These are phyloP conservation scores for Diaporthe vexans DNA, from an alignment of 2,329 filamentous ascomycete species.

Conservation along the genomic window DNA sequence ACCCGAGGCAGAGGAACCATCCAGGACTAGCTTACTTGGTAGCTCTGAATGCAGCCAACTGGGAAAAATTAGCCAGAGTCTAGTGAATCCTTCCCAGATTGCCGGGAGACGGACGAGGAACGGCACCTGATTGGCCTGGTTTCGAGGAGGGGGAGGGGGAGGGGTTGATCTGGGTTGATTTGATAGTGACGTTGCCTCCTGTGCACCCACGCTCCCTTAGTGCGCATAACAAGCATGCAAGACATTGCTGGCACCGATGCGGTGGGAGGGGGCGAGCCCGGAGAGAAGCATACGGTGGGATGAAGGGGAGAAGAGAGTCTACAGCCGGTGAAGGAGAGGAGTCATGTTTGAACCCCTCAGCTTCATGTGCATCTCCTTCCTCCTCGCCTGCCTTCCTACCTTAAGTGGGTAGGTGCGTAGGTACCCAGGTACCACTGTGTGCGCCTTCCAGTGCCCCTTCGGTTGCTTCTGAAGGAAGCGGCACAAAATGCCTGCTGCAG, in stretches of 20 bases:
- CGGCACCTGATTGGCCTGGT: not conserved
- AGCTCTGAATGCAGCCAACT: not conserved
- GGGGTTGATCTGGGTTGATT: constrained; percentile 24
- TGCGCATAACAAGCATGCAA: constrained; percentile 39
- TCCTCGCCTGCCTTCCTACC: not conserved
- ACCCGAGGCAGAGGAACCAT: constrained; percentile 31
- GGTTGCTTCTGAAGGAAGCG: not conserved
- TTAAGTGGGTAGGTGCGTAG: no score
- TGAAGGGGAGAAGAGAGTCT: not conserved
- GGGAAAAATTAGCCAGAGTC: constrained; percentile 28
- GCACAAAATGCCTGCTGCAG: not conserved
- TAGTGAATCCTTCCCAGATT: constrained; percentile 42
- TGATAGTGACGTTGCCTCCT: constrained; percentile 37
- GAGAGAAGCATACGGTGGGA: no score
- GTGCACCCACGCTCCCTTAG: constrained; percentile 1
- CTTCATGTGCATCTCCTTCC: not conserved
- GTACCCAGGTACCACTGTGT: no score
- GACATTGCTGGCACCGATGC: constrained; percentile 42
- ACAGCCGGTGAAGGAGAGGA: not conserved
- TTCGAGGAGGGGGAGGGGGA: not conserved
- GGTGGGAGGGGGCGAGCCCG: not conserved
- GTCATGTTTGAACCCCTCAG: not conserved
- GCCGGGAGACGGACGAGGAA: constrained; percentile 35
- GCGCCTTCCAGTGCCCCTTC: not conserved
- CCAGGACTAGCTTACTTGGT: not conserved